A percentile compares a stretch with the other conserved stretches of the same genome.
phyloP scores from a whole-genome alignment of 2,329 filamentous ascomycete species.

The Xylariales sp. region DNA sequence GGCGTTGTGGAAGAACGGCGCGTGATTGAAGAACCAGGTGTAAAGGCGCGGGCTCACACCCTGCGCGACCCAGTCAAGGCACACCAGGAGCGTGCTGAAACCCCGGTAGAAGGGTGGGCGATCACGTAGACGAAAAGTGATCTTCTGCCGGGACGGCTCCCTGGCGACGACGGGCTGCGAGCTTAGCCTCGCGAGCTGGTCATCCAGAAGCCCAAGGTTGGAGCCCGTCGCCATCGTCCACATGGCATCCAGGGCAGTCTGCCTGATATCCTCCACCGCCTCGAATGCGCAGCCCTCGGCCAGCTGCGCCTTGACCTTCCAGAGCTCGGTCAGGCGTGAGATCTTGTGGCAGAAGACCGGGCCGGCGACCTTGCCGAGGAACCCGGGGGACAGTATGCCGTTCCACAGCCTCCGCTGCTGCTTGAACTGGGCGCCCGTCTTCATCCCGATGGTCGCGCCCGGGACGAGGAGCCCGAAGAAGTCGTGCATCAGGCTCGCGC shows the following conservation, averaged over 20 bases:
- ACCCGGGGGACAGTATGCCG: background rate
- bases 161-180: background rate
- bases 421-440: background rate
- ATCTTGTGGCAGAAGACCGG: background rate
- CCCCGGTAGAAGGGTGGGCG: background rate
- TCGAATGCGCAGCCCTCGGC: background rate
- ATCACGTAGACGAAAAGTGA: background rate
- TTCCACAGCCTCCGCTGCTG: constrained; percentile 1
- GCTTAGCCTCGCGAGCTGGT: background rate
- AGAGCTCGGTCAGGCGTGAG: background rate
- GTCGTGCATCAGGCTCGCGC: background rate
- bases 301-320: background rate
- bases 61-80: background rate
- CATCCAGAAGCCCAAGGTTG: background rate
- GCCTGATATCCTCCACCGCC: background rate
- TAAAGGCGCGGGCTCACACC: background rate
- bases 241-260: background rate
- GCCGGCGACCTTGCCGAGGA: background rate
- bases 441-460: background rate
- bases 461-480: background rate
- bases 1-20: background rate
- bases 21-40: background rate
- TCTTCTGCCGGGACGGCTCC: background rate
- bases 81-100: background rate
- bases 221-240: background rate